Conservation (phyloP, 2,329 filamentous ascomycete genomes). For the Pseudogymnoascus sp. region DNA sequence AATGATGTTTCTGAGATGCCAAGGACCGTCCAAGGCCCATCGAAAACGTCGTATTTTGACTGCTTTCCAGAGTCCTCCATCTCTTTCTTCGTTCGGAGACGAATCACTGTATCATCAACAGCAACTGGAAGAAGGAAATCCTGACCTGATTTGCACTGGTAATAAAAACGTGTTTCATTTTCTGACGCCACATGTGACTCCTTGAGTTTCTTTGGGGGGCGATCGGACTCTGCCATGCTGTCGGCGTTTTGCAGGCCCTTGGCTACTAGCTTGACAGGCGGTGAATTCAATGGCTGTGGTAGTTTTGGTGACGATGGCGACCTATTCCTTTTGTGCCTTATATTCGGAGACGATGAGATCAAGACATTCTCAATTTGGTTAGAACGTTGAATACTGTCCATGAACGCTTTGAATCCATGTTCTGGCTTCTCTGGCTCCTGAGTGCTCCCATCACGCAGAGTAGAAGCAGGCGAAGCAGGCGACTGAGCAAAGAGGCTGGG, state of each 20-base stretch:
- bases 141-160: neutral
- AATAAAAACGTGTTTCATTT: neutral
- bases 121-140: neutral
- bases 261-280: neutral
- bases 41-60: slow-evolving; percentile 10
- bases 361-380: neutral
- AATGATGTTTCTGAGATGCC: neutral
- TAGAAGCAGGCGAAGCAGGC: neutral
- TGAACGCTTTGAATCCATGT: neutral
- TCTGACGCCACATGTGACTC: neutral
- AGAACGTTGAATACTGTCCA: neutral
- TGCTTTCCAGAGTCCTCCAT: slow-evolving; percentile 6
- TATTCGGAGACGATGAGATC: neutral
- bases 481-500: neutral
- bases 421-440: neutral
- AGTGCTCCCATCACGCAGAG: neutral
- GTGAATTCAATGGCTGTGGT: neutral
- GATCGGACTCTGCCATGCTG: neutral
- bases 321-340: neutral
- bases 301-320: neutral
- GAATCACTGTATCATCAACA: neutral
- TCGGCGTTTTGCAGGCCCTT: neutral
- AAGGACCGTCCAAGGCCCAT: slow-evolving; percentile 10
- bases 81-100: neutral
- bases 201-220: neutral